Evolutionary conservation across 2,329 filamentous ascomycete species (phyloP).

Genomic region (Fusarium sp.): DNA sequence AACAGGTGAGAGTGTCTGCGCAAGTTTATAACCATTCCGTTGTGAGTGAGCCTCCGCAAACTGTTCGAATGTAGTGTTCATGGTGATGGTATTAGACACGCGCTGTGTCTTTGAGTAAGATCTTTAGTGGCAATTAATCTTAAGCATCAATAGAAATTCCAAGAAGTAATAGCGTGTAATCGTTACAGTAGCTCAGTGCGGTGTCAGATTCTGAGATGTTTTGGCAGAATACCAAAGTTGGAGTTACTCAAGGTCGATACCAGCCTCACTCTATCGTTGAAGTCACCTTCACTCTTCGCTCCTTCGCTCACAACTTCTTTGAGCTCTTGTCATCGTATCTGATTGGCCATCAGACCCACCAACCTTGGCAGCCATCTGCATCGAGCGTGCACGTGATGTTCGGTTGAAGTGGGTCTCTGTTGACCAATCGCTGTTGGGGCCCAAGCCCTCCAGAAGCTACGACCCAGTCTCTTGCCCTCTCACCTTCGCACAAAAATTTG

Average conservation of each 20-base stretch:
- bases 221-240: conserved; percentile 9
- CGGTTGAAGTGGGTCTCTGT: conserved; percentile 13
- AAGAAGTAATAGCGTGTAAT: not conserved
- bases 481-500: conserved; percentile 57
- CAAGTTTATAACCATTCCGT: conserved; percentile 77
- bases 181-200: not conserved
- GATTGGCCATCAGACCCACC: conserved; percentile 39
- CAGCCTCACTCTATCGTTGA: conserved; percentile 27
- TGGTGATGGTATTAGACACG: conserved; percentile 50
- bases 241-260: conserved; percentile 16
- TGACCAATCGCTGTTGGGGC: conserved; percentile 51
- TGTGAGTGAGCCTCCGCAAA: conserved; percentile 76
- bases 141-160: not conserved
- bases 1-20: conserved; percentile 79
- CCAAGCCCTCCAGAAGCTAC: conserved; percentile 52
- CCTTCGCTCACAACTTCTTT: conserved; percentile 29
- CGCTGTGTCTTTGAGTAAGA: conserved; percentile 6
- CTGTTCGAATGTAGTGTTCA: conserved; percentile 79
- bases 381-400: conserved; percentile 41
- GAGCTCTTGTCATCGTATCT: conserved; percentile 20
- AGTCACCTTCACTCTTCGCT: conserved; percentile 14
- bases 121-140: not conserved
- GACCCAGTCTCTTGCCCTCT: conserved; percentile 51
- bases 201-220: not conserved
- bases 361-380: not conserved